phyloP scores from a whole-genome alignment of 257 asterid species.

The Solanum pimpinellifolium region DNA sequence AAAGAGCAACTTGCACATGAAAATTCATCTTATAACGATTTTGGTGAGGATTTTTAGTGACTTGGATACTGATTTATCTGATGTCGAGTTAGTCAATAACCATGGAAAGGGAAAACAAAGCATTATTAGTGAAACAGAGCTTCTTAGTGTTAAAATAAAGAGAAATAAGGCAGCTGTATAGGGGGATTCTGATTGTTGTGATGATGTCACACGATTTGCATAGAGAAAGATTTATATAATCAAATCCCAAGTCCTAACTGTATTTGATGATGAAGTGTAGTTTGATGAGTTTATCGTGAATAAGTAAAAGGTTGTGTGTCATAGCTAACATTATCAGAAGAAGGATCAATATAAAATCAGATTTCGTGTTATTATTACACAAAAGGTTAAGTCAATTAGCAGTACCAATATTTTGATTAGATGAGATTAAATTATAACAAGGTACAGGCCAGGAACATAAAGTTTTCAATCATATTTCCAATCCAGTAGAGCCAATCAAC shows the following conservation, averaged over 20 bases:
- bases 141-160: not conserved
- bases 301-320: not conserved
- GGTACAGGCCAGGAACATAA: not conserved
- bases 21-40: not conserved
- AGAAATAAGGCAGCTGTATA: not conserved
- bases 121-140: not conserved
- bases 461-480: constrained; percentile 17
- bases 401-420: not conserved
- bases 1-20: not conserved
- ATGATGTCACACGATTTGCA: not conserved
- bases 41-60: not conserved
- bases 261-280: not conserved
- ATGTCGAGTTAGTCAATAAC: not conserved
- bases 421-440: not conserved
- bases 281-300: not conserved
- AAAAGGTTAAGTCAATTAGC: not conserved
- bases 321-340: not conserved
- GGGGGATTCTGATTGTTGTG: not conserved
- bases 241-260: not conserved
- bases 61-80: not conserved
- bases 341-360: not conserved
- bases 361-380: not conserved
- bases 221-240: not conserved
- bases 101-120: not conserved
- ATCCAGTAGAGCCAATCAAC: constrained; percentile 31